These are phyloP conservation scores for Misopates orontium DNA, from an alignment of 257 asterid species.

Conservation along the genomic window DNA sequence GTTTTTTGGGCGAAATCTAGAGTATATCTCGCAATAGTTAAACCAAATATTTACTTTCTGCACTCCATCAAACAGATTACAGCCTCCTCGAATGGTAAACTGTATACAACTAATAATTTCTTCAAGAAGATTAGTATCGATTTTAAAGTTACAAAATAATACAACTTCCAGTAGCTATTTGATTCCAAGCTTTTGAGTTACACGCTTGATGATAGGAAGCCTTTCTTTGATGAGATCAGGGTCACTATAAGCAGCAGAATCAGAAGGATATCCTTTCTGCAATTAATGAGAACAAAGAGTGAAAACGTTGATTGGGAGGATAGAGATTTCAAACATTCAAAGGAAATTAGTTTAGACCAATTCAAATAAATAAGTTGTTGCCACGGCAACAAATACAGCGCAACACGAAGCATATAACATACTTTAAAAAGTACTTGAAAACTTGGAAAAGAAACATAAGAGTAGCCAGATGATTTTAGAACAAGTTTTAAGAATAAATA, in stretches of 20 bases:
- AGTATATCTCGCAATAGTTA: too few species aligned
- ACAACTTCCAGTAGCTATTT: slow-evolving; percentile 34
- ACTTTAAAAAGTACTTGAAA: not conserved
- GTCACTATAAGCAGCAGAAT: slow-evolving; percentile 85
- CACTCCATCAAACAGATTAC: slow-evolving; percentile 18
- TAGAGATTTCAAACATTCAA: not conserved
- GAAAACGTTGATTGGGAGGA: not conserved
- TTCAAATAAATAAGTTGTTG: not conserved
- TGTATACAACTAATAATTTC: slow-evolving; percentile 28
- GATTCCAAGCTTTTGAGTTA: slow-evolving; percentile 72
- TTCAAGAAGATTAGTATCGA: slow-evolving; percentile 29
- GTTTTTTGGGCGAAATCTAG: too few species aligned
- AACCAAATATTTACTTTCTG: slow-evolving; percentile 5
- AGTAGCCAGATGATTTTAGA: not conserved
- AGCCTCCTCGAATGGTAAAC: slow-evolving; percentile 14
- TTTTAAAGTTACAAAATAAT: slow-evolving; percentile 31
- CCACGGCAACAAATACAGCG: slow-evolving; percentile 9
- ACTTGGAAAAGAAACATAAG: not conserved
- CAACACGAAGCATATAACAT: slow-evolving; percentile 13
- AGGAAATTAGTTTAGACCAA: not conserved
- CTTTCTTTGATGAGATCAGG: slow-evolving; percentile 74
- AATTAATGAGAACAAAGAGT: slow-evolving; percentile 14
- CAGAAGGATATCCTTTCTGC: slow-evolving; percentile 78
- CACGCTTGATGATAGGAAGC: slow-evolving; percentile 75
- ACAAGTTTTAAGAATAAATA: slow-evolving; percentile 13